Evolutionary conservation across 1,284 basidiomycete genomes (phyloP).

Genomic region (Puccinia triticina): DNA sequence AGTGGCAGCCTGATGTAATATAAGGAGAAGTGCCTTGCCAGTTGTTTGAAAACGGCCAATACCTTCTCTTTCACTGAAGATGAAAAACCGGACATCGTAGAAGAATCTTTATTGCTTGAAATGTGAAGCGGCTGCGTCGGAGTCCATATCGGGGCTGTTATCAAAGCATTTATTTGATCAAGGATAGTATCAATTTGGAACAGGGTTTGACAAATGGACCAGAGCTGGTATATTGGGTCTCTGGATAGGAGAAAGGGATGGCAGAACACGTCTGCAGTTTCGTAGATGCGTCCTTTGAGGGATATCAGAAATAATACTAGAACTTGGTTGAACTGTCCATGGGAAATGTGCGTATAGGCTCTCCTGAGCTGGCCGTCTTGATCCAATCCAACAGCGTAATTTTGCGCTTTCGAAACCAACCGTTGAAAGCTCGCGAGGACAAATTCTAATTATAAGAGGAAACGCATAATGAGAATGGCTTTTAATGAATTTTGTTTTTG

Average conservation of each 20-base stretch:
- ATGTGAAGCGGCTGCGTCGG: not conserved
- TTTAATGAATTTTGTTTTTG: not conserved
- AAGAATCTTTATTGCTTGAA: not conserved
- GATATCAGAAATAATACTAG: not conserved
- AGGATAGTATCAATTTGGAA: not conserved
- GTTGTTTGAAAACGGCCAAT: not conserved
- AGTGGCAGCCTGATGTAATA: not conserved
- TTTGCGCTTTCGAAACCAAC: not conserved
- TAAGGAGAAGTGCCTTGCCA: not conserved
- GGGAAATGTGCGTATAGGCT: not conserved
- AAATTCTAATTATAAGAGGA: not conserved
- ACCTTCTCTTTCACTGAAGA: not conserved
- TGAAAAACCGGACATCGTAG: not conserved
- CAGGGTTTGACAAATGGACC: not conserved
- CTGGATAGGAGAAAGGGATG: not conserved
- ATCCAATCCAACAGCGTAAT: not conserved
- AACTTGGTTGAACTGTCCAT: not conserved
- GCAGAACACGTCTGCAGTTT: not conserved
- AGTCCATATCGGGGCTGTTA: not conserved
- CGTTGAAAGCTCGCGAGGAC: not conserved
- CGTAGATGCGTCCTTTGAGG: not conserved
- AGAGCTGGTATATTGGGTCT: not conserved
- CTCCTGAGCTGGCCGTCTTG: not conserved
- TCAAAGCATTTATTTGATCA: not conserved
- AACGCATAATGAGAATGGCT: not conserved